These are phyloP conservation scores for Fusarium praegraminearum DNA, from an alignment of 2,329 filamentous ascomycete species.

Conservation along the genomic window DNA sequence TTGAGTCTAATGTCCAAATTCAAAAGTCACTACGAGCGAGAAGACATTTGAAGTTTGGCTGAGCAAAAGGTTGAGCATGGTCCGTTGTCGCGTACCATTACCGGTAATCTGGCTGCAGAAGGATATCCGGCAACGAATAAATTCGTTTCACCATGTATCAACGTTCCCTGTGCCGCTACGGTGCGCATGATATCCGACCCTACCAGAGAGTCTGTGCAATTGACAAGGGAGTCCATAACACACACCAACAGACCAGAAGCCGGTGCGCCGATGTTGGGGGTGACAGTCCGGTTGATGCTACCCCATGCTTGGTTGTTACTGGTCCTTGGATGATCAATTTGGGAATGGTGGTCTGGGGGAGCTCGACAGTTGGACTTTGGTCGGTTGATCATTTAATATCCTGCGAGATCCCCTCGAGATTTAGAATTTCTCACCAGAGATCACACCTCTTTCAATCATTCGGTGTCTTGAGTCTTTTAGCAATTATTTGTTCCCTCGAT, in stretches of 20 bases:
- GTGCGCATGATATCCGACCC: constrained; percentile 6
- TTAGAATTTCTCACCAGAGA: constrained; percentile 20
- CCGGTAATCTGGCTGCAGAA: background rate
- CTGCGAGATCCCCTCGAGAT: constrained; percentile 36
- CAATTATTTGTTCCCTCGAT: constrained; percentile 4
- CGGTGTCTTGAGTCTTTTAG: constrained; percentile 22
- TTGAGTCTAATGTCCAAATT: background rate
- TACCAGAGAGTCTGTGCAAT: constrained; percentile 16
- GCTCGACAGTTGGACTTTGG: constrained; percentile 23
- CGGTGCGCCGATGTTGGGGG: constrained; percentile 34
- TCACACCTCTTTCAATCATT: constrained; percentile 25
- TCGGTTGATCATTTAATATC: constrained; percentile 44
- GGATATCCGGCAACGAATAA: constrained; percentile 9
- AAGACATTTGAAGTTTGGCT: background rate
- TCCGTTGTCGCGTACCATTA: background rate
- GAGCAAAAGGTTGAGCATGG: background rate
- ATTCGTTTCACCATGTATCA: constrained; percentile 29
- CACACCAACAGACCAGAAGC: constrained; percentile 30
- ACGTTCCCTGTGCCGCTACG: constrained; percentile 22
- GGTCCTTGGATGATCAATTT: constrained; percentile 29
- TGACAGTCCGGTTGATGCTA: constrained; percentile 39
- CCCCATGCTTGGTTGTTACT: constrained; percentile 31
- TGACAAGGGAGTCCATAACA: constrained; percentile 38
- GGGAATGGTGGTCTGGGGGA: constrained; percentile 33
- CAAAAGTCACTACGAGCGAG: background rate